These are phyloP conservation scores for Eucalyptus tenuipes DNA, from an alignment of 345 rosid species.

Conservation along the genomic window DNA sequence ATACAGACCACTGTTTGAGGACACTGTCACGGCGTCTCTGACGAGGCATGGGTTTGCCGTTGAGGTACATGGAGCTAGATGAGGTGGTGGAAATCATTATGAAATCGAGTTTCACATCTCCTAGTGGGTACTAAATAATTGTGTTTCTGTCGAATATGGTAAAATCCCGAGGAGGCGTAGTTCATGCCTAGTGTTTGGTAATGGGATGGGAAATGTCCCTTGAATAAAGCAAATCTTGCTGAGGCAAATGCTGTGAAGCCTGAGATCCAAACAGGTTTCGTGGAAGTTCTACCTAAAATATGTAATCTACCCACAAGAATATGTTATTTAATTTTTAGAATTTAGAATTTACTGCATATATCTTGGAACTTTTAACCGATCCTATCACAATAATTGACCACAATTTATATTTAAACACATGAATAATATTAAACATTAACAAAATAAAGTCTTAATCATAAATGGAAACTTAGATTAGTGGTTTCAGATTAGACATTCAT, in stretches of 20 bases:
- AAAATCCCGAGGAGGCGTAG: too few species aligned
- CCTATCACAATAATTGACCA: rapidly evolving
- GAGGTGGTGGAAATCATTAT: background rate
- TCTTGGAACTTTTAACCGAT: rapidly evolving
- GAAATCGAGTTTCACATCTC: background rate
- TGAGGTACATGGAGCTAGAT: background rate
- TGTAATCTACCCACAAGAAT: too few species aligned
- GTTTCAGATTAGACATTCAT: rapidly evolving
- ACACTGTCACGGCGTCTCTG: background rate
- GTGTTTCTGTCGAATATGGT: too few species aligned
- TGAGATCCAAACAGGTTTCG: rapidly evolving
- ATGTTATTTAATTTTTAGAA: too few species aligned
- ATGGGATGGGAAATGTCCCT: background rate
- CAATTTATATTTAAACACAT: too few species aligned
- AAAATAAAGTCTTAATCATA: too few species aligned
- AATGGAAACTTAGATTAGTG: too few species aligned
- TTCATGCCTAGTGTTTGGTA: background rate
- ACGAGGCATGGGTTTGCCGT: too few species aligned
- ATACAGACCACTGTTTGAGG: rapidly evolving
- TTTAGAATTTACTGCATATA: too few species aligned
- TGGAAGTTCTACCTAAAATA: rapidly evolving
- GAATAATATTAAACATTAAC: too few species aligned
- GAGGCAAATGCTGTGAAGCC: background rate
- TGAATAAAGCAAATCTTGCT: background rate
- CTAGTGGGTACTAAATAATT: background rate